phyloP scores from a whole-genome alignment of 306 rosid species.

The Prunus mume region DNA sequence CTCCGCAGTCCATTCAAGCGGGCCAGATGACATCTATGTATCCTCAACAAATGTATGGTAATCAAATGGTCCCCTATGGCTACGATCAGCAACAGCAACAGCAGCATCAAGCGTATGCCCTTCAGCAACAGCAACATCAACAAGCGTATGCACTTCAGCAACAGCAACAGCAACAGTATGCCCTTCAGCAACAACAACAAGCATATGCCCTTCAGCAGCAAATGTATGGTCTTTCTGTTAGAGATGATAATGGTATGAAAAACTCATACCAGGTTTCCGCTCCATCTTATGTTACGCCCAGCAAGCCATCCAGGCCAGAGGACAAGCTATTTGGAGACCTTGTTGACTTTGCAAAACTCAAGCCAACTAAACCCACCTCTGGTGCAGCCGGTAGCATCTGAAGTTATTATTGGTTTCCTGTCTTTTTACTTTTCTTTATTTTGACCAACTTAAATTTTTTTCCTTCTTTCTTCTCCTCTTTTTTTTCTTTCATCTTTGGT shows the following conservation, averaged over 20 bases:
- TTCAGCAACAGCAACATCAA: conserved; percentile 13
- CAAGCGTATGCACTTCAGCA: conserved; percentile 8
- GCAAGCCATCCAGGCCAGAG: conserved; percentile 82
- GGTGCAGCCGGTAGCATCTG: conserved; percentile 56
- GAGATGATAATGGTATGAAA: conserved; percentile 53
- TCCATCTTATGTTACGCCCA: conserved; percentile 60
- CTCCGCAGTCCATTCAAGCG: conserved; percentile 52
- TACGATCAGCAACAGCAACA: conserved; percentile 69
- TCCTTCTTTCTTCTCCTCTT: conserved; percentile 4
- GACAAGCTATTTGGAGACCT: conserved; percentile 95
- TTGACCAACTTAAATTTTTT: conserved; percentile 31
- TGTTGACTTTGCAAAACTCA: conserved; percentile 80
- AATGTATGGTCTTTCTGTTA: conserved; percentile 74
- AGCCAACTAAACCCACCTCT: conserved; percentile 62
- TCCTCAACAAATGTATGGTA: conserved; percentile 80
- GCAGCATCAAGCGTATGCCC: background rate
- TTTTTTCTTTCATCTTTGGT: conserved; percentile 15
- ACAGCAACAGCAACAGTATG: conserved; percentile 27
- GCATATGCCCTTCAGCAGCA: conserved; percentile 54
- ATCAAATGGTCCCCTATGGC: conserved; percentile 63
- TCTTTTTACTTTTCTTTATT: conserved; percentile 3
- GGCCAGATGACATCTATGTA: conserved; percentile 48
- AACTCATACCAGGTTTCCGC: conserved; percentile 63
- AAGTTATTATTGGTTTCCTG: conserved; percentile 22
- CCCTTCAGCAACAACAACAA: conserved; percentile 60